Percentiles rank a stretch among this genome's conserved stretches.
Evolutionary conservation across 768 basidiomycete species (phyloP).

Genomic region (Lactarius trivialis): DNA sequence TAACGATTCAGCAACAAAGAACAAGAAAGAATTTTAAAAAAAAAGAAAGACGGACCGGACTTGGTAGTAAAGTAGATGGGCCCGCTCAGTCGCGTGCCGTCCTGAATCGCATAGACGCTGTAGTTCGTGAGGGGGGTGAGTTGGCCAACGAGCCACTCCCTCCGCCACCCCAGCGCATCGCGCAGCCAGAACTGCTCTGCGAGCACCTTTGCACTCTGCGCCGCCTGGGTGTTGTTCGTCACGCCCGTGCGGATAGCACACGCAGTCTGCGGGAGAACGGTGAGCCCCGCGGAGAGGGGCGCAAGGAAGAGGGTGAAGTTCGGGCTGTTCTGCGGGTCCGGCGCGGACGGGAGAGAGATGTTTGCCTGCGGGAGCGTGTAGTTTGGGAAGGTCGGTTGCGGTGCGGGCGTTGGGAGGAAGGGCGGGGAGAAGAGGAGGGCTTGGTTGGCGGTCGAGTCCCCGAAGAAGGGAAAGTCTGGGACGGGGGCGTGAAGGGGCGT

Average conservation of each 20-base stretch:
- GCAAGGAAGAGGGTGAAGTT: constrained; percentile 53
- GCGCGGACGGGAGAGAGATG: constrained; percentile 36
- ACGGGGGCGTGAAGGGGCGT: constrained; percentile 42
- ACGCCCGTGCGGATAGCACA: constrained; percentile 43
- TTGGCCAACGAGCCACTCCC: constrained; percentile 58
- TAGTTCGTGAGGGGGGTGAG: constrained; percentile 68
- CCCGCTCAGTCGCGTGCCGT: constrained; percentile 50
- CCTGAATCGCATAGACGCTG: constrained; percentile 60
- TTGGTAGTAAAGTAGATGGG: constrained; percentile 74
- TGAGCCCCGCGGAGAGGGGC: constrained; percentile 39
- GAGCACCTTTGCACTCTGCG: constrained; percentile 26
- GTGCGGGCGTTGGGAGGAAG: constrained; percentile 31
- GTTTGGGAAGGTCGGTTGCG: constrained; percentile 57
- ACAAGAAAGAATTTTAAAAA: neutral
- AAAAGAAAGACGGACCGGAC: constrained; percentile 32
- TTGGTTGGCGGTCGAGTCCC: constrained; percentile 69
- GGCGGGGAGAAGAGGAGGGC: constrained; percentile 65
- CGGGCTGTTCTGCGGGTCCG: constrained; percentile 34
- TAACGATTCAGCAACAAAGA: neutral
- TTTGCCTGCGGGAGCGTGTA: constrained; percentile 64
- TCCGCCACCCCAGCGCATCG: constrained; percentile 53
- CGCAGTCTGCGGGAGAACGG: constrained; percentile 46
- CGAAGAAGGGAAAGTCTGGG: constrained; percentile 47
- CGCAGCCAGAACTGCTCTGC: constrained; percentile 52
- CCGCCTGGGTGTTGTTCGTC: constrained; percentile 24